Conservation (phyloP, 495 filamentous ascomycete genomes). For the Pseudotulostoma volvatum region DNA sequence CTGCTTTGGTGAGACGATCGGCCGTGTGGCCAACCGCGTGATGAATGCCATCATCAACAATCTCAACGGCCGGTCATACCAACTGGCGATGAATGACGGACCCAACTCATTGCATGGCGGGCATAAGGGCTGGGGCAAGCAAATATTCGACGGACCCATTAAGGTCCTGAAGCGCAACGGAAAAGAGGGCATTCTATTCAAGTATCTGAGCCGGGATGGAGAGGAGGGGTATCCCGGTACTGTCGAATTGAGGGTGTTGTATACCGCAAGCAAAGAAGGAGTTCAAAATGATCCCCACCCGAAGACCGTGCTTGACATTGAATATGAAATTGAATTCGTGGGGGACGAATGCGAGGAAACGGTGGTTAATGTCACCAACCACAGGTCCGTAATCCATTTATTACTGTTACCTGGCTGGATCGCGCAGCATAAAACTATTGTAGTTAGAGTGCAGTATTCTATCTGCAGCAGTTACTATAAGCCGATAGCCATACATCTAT, state of each 20-base stretch:
- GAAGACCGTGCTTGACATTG: slow-evolving; percentile 59
- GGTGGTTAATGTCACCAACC: slow-evolving; percentile 80
- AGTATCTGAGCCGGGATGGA: slow-evolving; percentile 51
- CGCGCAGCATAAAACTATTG: no score
- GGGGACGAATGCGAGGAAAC: slow-evolving; percentile 69
- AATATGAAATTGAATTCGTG: slow-evolving; percentile 77
- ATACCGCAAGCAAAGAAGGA: slow-evolving; percentile 54
- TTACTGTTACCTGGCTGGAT: no score
- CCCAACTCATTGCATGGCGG: slow-evolving; percentile 76
- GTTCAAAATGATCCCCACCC: no score
- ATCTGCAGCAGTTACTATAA: no score
- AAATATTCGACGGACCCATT: slow-evolving; percentile 66
- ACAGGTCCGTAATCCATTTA: slow-evolving; percentile 44
- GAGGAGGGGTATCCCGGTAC: slow-evolving; percentile 81
- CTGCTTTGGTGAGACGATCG: slow-evolving; percentile 87
- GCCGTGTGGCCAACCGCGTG: slow-evolving; percentile 80
- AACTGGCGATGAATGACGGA: slow-evolving; percentile 56
- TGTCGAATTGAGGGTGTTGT: slow-evolving; percentile 62
- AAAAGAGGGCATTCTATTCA: slow-evolving; percentile 62
- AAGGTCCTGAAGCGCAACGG: slow-evolving; percentile 45
- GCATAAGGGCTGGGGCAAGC: slow-evolving; percentile 66
- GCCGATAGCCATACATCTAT: no score
- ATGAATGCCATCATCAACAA: slow-evolving; percentile 49
- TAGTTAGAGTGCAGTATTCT: no score
- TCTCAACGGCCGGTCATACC: slow-evolving; percentile 56